Percentiles rank a stretch among this genome's conserved stretches.
phyloP scores from a whole-genome alignment of 345 rosid species.

The Salix viminalis region DNA sequence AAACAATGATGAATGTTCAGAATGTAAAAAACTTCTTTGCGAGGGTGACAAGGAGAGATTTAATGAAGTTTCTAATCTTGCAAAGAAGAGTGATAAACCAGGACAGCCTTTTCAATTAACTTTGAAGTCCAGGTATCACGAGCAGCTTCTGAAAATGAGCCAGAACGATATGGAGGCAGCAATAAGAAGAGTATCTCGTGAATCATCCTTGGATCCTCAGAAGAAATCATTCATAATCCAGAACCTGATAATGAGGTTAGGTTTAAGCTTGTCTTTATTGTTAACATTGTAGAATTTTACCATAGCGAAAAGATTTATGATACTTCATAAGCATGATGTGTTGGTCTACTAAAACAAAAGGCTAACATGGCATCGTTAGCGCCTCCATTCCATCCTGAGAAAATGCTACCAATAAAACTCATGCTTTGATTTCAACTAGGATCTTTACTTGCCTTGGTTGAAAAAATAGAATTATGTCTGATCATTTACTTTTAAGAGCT shows the following conservation, averaged over 20 bases:
- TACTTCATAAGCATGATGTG: too few species aligned
- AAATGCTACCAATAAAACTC: too few species aligned
- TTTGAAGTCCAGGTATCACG: conserved; percentile 31
- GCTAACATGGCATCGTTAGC: neutral
- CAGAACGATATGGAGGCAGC: conserved; percentile 67
- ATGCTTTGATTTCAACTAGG: too few species aligned
- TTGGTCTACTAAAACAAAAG: too few species aligned
- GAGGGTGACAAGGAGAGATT: conserved; percentile 19
- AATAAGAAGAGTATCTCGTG: conserved; percentile 62
- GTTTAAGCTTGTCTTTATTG: conserved; percentile 9
- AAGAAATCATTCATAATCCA: conserved; percentile 61
- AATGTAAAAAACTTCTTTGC: conserved; percentile 24
- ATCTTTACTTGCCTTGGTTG: neutral
- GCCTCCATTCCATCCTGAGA: too few species aligned
- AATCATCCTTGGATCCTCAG: conserved; percentile 54
- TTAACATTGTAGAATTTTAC: neutral
- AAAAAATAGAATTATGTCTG: neutral
- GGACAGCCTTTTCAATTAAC: conserved; percentile 21
- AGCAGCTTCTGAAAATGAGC: conserved; percentile 37
- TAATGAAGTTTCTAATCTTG: conserved; percentile 18
- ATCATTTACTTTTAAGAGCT: neutral
- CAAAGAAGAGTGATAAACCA: conserved; percentile 12
- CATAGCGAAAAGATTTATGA: too few species aligned
- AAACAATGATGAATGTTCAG: conserved; percentile 17
- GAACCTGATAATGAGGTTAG: conserved; percentile 65